Evolutionary conservation across 2,329 filamentous ascomycete species (phyloP), one percentile per base, ranked within the genome.

Genomic region (Botrytis byssoidea): DNA sequence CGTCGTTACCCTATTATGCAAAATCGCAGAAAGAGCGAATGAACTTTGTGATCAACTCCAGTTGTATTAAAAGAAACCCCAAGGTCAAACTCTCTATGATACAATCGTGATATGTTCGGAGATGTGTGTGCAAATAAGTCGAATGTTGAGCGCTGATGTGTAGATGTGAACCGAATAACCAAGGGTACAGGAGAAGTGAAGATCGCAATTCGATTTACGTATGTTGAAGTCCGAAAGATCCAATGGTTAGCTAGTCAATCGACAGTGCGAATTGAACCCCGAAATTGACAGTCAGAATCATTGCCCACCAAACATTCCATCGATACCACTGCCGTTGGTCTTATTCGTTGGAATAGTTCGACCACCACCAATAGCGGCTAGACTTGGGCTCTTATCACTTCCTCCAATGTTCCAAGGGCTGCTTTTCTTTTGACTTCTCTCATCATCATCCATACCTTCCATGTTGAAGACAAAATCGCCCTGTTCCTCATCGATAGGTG

Each of bases 401-500:
- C 74, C 72, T 32, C 75, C 70, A 69, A 78, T 79, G 25, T 76
- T 78, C 79, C 80, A 81, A 42, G 79, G 79, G 32, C 79, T 80
- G 51, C 79, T 81, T 71, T 78, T 73, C 77, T 81, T 79, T 74
- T 80, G 83, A 72, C 86, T 85, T 81, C 88, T 88, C 70, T 85
- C 82, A 35, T 85, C 83, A 46, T 89, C 88, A 76, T 91, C 89
- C 89, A 91, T 91, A 77, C 85, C 88, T 77, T 91, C 89, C 89
- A 91, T 91, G 78, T 84, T 88, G 79, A 91, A 91, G 22, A 91
- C 87, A 76, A 91, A 90, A 40, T 88, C 86, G 6, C 87, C 84
- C 72, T 91, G 88, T 77, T 91, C 89, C 79, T 91, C 89, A 74
- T 90, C 89, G 75, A 91, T 91, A 4, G 89, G 89, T 0, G 88